These are phyloP conservation scores for Canna indica DNA, from an alignment of 176 grass and related monocot genomes.

Conservation along the genomic window DNA sequence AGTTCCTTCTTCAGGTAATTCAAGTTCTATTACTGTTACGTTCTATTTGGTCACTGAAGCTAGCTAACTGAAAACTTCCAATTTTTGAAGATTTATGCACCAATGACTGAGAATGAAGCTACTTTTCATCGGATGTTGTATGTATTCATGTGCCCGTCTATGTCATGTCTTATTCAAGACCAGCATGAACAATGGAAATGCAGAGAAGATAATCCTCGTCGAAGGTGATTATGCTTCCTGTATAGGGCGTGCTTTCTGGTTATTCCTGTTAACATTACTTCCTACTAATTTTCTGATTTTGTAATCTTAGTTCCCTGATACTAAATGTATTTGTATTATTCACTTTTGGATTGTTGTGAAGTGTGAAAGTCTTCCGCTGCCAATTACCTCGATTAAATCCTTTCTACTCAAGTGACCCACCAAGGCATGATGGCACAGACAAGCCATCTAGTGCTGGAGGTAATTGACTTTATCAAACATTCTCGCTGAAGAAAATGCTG, in stretches of 20 bases:
- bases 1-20: conserved; percentile 76
- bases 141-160: conserved; percentile 79
- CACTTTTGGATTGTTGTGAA: conserved; percentile 27
- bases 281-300: not conserved
- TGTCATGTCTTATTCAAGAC: conserved; percentile 70
- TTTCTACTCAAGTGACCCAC: conserved; percentile 59
- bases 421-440: conserved; percentile 42
- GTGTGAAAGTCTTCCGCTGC: conserved; percentile 78
- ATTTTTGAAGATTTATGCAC: conserved; percentile 60
- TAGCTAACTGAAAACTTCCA: not conserved
- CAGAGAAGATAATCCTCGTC: conserved; percentile 40
- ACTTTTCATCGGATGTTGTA: conserved; percentile 71
- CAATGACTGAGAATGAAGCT: conserved; percentile 35
- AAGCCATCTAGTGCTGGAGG: conserved; percentile 61
- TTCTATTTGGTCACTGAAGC: not conserved
- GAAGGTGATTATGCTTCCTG: conserved; percentile 38
- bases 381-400: conserved; percentile 61
- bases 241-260: not conserved
- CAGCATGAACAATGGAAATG: conserved; percentile 84
- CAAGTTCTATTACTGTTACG: not conserved
- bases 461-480: conserved; percentile 25
- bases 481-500: not conserved
- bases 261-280: not conserved
- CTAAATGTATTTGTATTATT: not conserved
- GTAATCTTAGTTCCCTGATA: not conserved